Conservation (phyloP, 73 alveolate species). For the Paramecium sonneborni region DNA sequence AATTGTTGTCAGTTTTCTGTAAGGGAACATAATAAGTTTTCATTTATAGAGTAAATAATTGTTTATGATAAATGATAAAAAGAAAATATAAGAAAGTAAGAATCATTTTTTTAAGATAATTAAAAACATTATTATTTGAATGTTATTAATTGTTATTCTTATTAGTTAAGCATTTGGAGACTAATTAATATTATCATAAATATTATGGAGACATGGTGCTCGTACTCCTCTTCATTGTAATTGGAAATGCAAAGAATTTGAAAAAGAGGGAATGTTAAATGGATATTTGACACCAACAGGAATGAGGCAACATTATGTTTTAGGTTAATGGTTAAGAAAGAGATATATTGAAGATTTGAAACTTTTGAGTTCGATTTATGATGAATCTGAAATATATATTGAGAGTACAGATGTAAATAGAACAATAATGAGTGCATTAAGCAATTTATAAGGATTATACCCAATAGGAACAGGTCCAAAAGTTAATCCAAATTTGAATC, state of each 20-base stretch:
- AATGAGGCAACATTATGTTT: slow-evolving; percentile 72
- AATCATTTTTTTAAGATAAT: not conserved
- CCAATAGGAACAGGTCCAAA: slow-evolving; percentile 77
- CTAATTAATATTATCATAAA: not conserved
- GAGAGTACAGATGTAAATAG: slow-evolving; percentile 75
- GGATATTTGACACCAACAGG: slow-evolving; percentile 79
- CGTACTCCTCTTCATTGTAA: slow-evolving; percentile 59
- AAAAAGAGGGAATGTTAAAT: slow-evolving; percentile 33
- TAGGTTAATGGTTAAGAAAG: slow-evolving; percentile 75
- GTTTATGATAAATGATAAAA: too few relatives aligned
- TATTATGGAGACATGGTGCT: slow-evolving; percentile 64
- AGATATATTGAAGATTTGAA: slow-evolving; percentile 64
- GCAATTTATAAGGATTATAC: slow-evolving; percentile 87
- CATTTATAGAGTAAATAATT: too few relatives aligned
- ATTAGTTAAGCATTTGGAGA: slow-evolving; percentile 1
- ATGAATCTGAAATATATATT: slow-evolving; percentile 67
- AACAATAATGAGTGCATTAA: slow-evolving; percentile 83
- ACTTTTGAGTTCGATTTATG: slow-evolving; percentile 57
- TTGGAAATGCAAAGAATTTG: slow-evolving; percentile 23
- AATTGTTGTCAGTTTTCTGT: too few relatives aligned
- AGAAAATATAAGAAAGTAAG: too few relatives aligned
- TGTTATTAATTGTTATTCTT: not conserved
- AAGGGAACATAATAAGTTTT: too few relatives aligned
- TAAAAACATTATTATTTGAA: not conserved
- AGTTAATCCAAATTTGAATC: not conserved